phyloP scores from a whole-genome alignment of 2,329 filamentous ascomycete genomes.

The Aspergillus fischeri region DNA sequence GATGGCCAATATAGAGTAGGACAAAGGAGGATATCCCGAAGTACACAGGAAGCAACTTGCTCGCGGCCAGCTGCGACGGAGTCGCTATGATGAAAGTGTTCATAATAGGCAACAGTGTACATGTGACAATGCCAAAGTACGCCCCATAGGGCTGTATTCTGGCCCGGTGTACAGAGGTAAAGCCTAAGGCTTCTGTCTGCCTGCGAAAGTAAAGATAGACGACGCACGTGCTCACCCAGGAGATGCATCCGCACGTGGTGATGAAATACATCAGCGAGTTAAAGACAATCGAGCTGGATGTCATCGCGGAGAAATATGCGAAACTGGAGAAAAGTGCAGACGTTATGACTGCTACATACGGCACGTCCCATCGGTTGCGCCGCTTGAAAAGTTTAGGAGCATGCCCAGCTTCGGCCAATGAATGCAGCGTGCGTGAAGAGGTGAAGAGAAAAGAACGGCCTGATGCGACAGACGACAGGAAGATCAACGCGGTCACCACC shows the following conservation, averaged over 20 bases:
- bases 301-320: constrained; percentile 63
- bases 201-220: constrained; percentile 56
- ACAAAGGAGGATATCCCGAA: constrained; percentile 60
- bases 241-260: constrained; percentile 64
- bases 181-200: constrained; percentile 36
- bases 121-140: constrained; percentile 53
- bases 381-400: constrained; percentile 56
- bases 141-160: constrained; percentile 61
- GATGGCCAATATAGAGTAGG: constrained; percentile 51
- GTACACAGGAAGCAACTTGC: constrained; percentile 61
- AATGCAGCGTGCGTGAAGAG: constrained; percentile 62
- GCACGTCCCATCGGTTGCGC: constrained; percentile 59
- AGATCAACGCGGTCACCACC: constrained; percentile 70
- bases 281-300: constrained; percentile 57
- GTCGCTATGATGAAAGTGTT: constrained; percentile 71
- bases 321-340: constrained; percentile 58
- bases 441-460: constrained; percentile 75
- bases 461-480: constrained; percentile 73
- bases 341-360: constrained; percentile 54
- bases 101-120: constrained; percentile 60
- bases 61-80: constrained; percentile 54
- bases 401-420: constrained; percentile 59
- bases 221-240: constrained; percentile 61
- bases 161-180: constrained; percentile 49
- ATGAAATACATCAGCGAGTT: constrained; percentile 68